Percentiles rank a stretch among this genome's conserved stretches.
phyloP scores from a whole-genome alignment of 1,284 basidiomycete genomes.

The Irpex lacteus region DNA sequence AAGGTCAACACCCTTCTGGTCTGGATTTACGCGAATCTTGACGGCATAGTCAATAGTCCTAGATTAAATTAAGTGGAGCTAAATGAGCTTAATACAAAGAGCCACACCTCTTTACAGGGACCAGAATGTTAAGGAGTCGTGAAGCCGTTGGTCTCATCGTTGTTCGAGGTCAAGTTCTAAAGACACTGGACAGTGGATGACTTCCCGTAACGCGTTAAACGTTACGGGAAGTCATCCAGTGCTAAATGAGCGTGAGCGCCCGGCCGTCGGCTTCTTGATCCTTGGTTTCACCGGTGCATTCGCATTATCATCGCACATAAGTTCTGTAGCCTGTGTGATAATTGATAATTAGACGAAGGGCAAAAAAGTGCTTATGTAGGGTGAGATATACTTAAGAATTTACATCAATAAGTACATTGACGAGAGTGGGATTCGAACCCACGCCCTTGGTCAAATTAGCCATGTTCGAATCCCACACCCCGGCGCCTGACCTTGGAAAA shows the following conservation, averaged over 20 bases:
- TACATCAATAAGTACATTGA: not conserved
- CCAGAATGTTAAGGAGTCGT: conserved; percentile 82
- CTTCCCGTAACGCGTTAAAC: too few species aligned
- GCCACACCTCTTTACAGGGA: conserved; percentile 84
- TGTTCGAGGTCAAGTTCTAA: not conserved
- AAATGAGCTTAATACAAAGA: conserved; percentile 16
- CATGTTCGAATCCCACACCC: too few species aligned
- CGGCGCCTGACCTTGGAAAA: too few species aligned
- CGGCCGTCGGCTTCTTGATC: not conserved
- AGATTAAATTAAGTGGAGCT: conserved; percentile 6
- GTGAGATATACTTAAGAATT: too few species aligned
- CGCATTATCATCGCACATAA: too few species aligned
- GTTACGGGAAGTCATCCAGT: too few species aligned
- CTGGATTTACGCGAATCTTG: conserved; percentile 92
- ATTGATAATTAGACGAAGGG: too few species aligned
- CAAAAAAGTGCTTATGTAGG: too few species aligned
- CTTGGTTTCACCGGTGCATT: not conserved
- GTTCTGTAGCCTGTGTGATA: too few species aligned
- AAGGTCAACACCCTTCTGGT: conserved; percentile 90
- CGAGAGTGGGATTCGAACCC: conserved; percentile 43
- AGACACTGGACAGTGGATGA: not conserved
- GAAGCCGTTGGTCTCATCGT: conserved; percentile 73
- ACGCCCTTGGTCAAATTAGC: conserved; percentile 26
- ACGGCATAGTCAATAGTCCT: conserved; percentile 84
- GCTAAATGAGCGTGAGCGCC: not conserved